A percentile compares a stretch with the other conserved stretches of the same genome.
Conservation (phyloP, 768 basidiomycete genomes). For the Auriscalpium vulgare region DNA sequence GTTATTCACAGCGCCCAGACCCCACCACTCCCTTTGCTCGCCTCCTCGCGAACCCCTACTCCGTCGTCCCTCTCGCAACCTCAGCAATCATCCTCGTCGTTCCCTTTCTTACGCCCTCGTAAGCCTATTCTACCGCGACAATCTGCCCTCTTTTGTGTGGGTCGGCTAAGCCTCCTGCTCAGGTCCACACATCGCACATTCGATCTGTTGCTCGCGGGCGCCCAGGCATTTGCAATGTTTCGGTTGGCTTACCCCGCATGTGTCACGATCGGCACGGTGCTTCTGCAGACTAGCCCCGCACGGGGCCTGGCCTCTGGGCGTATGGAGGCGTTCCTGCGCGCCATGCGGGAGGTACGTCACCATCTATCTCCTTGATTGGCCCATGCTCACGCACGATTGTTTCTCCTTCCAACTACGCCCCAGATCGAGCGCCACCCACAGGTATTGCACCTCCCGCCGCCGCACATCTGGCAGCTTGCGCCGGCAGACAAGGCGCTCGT, state of each 20-base stretch:
- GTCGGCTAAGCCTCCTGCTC: not conserved
- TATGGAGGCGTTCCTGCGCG: slow-evolving; percentile 77
- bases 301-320: slow-evolving; percentile 50
- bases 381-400: not conserved
- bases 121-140: slow-evolving; percentile 22
- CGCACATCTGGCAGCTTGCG: slow-evolving; percentile 84
- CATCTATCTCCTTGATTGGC: slow-evolving; percentile 6
- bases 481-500: slow-evolving; percentile 42
- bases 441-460: slow-evolving; percentile 75
- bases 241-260: slow-evolving; percentile 81
- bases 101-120: slow-evolving; percentile 49
- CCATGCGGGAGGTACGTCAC: slow-evolving; percentile 66
- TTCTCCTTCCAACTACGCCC: not conserved
- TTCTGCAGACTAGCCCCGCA: slow-evolving; percentile 84
- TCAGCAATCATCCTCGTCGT: slow-evolving; percentile 47
- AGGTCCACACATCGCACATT: slow-evolving; percentile 54
- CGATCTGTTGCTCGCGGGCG: slow-evolving; percentile 80
- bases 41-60: slow-evolving; percentile 65
- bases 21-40: slow-evolving; percentile 11
- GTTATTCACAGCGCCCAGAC: slow-evolving; percentile 19
- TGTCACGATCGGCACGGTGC: slow-evolving; percentile 72
- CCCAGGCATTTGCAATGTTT: slow-evolving; percentile 73
- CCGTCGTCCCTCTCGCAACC: slow-evolving; percentile 53
- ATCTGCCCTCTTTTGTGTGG: not conserved
- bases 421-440: slow-evolving; percentile 81